Evolutionary conservation across 176 grass and related monocot species (phyloP).

Genomic region (Eremochloa ophiuroides): DNA sequence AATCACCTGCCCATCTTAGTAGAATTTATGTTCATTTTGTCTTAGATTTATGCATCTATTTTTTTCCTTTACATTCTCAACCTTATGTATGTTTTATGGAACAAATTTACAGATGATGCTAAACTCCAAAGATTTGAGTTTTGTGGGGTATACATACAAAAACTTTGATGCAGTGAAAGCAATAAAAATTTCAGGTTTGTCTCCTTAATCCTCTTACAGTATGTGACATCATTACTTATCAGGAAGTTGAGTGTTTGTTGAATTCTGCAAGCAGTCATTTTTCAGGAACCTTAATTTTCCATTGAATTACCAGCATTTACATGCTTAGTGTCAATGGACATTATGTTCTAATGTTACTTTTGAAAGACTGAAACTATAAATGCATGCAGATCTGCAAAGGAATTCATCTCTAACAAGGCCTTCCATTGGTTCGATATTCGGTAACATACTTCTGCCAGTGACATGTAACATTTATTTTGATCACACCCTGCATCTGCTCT

Average conservation of each 20-base stretch:
- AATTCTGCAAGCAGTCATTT: neutral
- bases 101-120: slow-evolving; percentile 58
- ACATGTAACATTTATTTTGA: neutral
- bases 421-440: slow-evolving; percentile 78
- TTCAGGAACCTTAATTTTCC: neutral
- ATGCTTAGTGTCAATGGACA: neutral
- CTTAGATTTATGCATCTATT: neutral
- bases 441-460: slow-evolving; percentile 32
- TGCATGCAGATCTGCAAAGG: slow-evolving; percentile 69
- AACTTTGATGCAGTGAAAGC: slow-evolving; percentile 99
- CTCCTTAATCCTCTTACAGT: neutral
- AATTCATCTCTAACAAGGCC: slow-evolving; percentile 61
- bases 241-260: neutral
- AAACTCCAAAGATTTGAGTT: slow-evolving; percentile 93
- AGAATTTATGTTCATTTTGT: neutral
- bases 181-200: slow-evolving; percentile 64
- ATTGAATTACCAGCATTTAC: neutral
- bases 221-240: neutral
- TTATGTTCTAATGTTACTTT: slow-evolving; percentile 17
- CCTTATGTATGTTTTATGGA: slow-evolving; percentile 1
- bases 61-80: slow-evolving; percentile 9
- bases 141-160: slow-evolving; percentile 99
- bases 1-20: neutral
- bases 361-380: slow-evolving; percentile 32
- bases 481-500: neutral